Conservation (phyloP, 306 rosid species). For the Prunus davidiana region DNA sequence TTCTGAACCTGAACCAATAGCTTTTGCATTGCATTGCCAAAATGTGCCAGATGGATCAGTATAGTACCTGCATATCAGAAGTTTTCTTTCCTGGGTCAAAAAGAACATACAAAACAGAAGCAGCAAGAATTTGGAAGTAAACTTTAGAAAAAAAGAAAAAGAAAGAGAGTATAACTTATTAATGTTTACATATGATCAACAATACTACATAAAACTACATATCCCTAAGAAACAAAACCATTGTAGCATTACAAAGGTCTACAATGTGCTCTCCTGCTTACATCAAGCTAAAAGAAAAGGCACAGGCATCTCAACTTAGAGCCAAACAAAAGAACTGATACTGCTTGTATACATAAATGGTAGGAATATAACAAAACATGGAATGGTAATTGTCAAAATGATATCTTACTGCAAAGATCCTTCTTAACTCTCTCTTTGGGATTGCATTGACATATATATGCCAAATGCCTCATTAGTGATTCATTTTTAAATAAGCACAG, state of each 20-base stretch:
- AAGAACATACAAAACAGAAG: neutral
- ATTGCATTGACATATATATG: too few species aligned
- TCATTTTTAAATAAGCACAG: neutral
- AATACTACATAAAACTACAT: neutral
- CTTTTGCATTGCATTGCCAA: constrained; percentile 99
- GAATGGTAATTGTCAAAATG: neutral
- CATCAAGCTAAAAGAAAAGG: neutral
- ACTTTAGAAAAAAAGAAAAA: too few species aligned
- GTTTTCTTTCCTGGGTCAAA: constrained; percentile 16
- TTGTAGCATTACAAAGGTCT: neutral
- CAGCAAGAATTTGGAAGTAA: neutral
- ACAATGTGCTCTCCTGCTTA: neutral
- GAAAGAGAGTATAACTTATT: neutral
- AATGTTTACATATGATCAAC: neutral
- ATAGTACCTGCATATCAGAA: constrained; percentile 59
- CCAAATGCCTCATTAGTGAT: too few species aligned
- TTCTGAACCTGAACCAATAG: constrained; percentile 98
- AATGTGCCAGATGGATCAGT: constrained; percentile 99
- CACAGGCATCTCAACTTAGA: neutral
- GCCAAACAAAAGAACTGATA: neutral
- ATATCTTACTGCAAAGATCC: too few species aligned
- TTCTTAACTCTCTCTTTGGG: too few species aligned
- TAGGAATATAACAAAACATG: neutral
- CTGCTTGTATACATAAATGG: neutral
- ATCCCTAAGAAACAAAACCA: neutral